Evolutionary conservation across 164 flowering plant species (phyloP), one percentile per base, ranked within the genome.

Genomic region (Santalum album): DNA sequence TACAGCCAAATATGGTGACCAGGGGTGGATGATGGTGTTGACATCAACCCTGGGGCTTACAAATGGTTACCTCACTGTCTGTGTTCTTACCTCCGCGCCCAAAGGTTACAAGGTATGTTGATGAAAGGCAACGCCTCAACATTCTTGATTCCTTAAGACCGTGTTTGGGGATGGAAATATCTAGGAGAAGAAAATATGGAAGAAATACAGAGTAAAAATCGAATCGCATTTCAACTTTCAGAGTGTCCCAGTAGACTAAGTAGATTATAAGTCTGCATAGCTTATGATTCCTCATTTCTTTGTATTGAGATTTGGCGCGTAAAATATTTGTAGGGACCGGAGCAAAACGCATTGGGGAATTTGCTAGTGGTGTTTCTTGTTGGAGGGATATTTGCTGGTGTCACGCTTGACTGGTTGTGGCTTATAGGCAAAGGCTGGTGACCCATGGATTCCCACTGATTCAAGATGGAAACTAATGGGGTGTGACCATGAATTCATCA

Each of bases 1-100:
- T 70, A 83, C 90, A 0, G 84, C 90, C 18, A 81, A 80, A 53
- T 81, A 78, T 44, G 87, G 84, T 17, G 78, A 67, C 49, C 86
- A 87, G 32, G 96, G 96, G 19, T 87, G 85, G 85, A 84, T 87
- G 92, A 87, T 84, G 40, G 12, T 76, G 64, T 64, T 87, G 9
- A 72, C 78, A n/a, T 77, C 83, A 14, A 59, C 80, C 64, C 55
- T 87, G 58, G 92, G 96, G 11, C 49, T 82, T 32, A 68, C 64
- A 18, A 80, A 82, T 54, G 96, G 96, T 18, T 72, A 84, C 55
- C 77, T 87, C 34, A 82, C 90, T 11, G 88, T 87, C 32, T 82
- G 92, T 49, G 76, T 79, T 35, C 70, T 87, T 14, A 87, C 81
- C 5, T 51, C 67, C 1, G 92, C 92, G 18, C 92, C 92, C n/a